Conservation (phyloP, 148 eudicot species). For the Hydrangea macrophylla region DNA sequence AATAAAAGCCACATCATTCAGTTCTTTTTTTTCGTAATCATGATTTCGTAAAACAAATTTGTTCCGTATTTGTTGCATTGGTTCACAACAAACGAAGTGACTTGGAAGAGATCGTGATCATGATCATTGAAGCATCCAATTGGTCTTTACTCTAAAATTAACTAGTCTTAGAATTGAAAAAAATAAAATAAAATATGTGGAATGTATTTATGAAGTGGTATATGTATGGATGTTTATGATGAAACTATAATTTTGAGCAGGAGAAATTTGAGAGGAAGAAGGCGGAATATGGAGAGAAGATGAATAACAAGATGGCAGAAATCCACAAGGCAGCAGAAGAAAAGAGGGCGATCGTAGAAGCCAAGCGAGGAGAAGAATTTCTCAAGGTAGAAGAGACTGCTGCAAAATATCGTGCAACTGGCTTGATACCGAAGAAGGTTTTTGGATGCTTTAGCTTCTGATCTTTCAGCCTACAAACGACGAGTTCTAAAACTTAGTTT, state of each 20-base stretch:
- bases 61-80: background rate
- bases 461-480: background rate
- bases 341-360: constrained; percentile 55
- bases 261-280: constrained; percentile 59
- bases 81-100: background rate
- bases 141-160: no score
- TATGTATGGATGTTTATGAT: no score
- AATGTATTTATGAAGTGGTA: no score
- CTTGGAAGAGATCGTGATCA: no score
- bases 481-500: no score
- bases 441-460: constrained; percentile 39
- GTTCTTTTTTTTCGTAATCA: no score
- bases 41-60: no score
- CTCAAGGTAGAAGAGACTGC: constrained; percentile 57
- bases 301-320: constrained; percentile 51
- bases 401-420: constrained; percentile 52
- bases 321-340: constrained; percentile 65
- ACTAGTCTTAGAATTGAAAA: no score
- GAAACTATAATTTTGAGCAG: constrained; percentile 24
- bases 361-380: constrained; percentile 43
- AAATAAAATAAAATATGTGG: no score
- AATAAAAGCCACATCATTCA: no score
- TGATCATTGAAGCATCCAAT: no score
- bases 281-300: constrained; percentile 55
- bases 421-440: constrained; percentile 38